Base-by-base conservation (phyloP, 2,329 filamentous ascomycete species). In the Pseudopyricularia cyperi region DNA sequence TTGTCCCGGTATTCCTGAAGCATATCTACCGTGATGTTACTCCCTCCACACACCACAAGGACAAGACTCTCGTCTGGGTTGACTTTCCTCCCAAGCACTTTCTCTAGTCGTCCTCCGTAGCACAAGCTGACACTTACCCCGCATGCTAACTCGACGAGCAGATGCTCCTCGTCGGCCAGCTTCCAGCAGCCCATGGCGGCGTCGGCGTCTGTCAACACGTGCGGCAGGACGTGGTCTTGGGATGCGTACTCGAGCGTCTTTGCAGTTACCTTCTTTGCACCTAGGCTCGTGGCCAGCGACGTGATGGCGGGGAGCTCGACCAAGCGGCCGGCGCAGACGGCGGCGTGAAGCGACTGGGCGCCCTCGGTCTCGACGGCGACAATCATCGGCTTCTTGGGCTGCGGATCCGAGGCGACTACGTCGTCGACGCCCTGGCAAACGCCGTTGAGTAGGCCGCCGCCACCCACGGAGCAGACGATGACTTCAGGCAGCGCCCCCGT, bases 291-390 rank as follows among this genome's bases (percentile, higher is more conserved):
- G 0, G 87, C 87, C 51, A 83, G 75, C 19, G 78, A 83, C 7
- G 85, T 87, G 58, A 93, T 89, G 24, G 68, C 75, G 0, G 77
- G 74, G 12, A 93, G 69, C 0, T 80, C 83, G 46, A 85, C 69
- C 46, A 82, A 66, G 58, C 72, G 58, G 0, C 72, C 70, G 3
- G 72, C 71, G 32, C 70, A 63, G 7, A 90, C 64, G 19, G 78
- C 74, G n/a, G 74, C 69, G 19, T 74, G 67, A 15, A 91, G 70
- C 0, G 79, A 82, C 51, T 87, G 79, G 0, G 85, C 85, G 15
- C 87, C 87, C 1, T 68, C 61, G 0, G 87, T 91, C 68, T 91
- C 87, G 34, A 89, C 71, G 1, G 84, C 85, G 22, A 91, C 63
- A 12, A 91, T 74, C 32, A 69, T 72, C 58, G 62, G 61, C 19